Percentiles rank a stretch among this genome's conserved stretches.
Evolutionary conservation across 169 alveolate species (phyloP).

Genomic region (Theileria sp.): DNA sequence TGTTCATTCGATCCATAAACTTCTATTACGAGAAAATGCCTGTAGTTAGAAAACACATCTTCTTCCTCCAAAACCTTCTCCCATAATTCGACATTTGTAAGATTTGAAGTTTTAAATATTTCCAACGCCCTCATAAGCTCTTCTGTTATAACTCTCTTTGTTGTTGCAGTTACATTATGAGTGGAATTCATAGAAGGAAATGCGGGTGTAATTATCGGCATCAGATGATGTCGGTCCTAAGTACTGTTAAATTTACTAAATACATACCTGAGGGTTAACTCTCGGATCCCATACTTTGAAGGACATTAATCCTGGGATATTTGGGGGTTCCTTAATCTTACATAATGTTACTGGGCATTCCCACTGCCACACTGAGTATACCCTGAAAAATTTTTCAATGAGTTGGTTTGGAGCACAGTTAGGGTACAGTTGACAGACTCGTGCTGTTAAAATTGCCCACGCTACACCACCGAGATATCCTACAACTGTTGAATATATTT

Average conservation of each 20-base stretch:
- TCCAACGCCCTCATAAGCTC: conserved; percentile 86
- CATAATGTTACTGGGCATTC: conserved; percentile 85
- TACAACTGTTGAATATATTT: conserved; percentile 95
- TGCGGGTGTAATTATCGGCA: conserved; percentile 97
- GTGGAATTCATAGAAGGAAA: conserved; percentile 97
- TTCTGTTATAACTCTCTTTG: conserved; percentile 89
- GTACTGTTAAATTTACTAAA: not conserved
- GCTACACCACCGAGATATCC: conserved; percentile 98
- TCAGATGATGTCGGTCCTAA: conserved; percentile 87
- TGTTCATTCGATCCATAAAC: conserved; percentile 76
- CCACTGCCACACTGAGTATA: conserved; percentile 88
- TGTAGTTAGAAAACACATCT: conserved; percentile 73
- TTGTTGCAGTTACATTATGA: conserved; percentile 90
- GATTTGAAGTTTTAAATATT: conserved; percentile 31
- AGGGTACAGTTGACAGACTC: conserved; percentile 95
- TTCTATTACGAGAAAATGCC: conserved; percentile 79
- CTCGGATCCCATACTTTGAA: conserved; percentile 92
- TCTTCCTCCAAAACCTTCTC: conserved; percentile 71
- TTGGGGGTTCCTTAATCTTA: conserved; percentile 81
- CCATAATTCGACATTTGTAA: conserved; percentile 65
- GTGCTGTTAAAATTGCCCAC: conserved; percentile 97
- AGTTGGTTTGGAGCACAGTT: conserved; percentile 88
- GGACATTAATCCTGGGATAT: conserved; percentile 83
- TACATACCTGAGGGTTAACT: conserved; percentile 71
- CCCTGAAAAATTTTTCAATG: conserved; percentile 90